phyloP scores from a whole-genome alignment of 495 filamentous ascomycete genomes.

The Penicillium ochrochloron region DNA sequence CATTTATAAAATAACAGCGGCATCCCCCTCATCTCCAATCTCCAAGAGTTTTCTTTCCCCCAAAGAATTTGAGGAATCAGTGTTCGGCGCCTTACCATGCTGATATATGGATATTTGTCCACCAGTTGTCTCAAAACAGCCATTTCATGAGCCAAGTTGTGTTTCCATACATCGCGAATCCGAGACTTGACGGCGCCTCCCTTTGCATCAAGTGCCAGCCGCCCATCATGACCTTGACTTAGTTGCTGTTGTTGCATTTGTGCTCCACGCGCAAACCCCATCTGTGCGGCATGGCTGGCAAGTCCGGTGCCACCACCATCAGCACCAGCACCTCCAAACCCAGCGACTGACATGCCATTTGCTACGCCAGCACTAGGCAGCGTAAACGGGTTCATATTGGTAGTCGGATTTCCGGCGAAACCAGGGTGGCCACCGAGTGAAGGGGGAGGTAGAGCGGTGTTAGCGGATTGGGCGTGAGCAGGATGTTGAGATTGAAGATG shows the following conservation, averaged over 20 bases:
- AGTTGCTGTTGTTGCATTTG: slow-evolving; percentile 69
- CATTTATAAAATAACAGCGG: not conserved
- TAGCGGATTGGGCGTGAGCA: slow-evolving; percentile 56
- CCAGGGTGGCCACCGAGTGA: slow-evolving; percentile 61
- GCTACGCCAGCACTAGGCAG: slow-evolving; percentile 55
- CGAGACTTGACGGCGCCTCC: slow-evolving; percentile 62
- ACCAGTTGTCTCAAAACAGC: slow-evolving; percentile 74
- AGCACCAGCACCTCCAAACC: slow-evolving; percentile 59
- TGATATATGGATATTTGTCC: slow-evolving; percentile 90
- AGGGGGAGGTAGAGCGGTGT: slow-evolving; percentile 62
- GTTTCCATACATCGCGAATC: slow-evolving; percentile 94
- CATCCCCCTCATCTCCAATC: not conserved
- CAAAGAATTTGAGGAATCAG: not conserved
- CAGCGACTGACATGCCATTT: slow-evolving; percentile 59
- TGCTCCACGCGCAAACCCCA: slow-evolving; percentile 81
- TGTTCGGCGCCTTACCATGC: slow-evolving; percentile 71
- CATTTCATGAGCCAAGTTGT: slow-evolving; percentile 92
- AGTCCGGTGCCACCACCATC: slow-evolving; percentile 78
- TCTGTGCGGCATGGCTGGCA: slow-evolving; percentile 85
- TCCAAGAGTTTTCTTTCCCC: not conserved
- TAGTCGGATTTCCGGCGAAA: slow-evolving; percentile 65
- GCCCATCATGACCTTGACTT: slow-evolving; percentile 58
- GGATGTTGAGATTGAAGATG: slow-evolving; percentile 57
- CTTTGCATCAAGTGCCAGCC: slow-evolving; percentile 47
- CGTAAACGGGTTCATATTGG: slow-evolving; percentile 70